A percentile compares a stretch with the other conserved stretches of the same genome.
Conservation (phyloP, 1,284 basidiomycete genomes). For the Mrakiaceae sp. region DNA sequence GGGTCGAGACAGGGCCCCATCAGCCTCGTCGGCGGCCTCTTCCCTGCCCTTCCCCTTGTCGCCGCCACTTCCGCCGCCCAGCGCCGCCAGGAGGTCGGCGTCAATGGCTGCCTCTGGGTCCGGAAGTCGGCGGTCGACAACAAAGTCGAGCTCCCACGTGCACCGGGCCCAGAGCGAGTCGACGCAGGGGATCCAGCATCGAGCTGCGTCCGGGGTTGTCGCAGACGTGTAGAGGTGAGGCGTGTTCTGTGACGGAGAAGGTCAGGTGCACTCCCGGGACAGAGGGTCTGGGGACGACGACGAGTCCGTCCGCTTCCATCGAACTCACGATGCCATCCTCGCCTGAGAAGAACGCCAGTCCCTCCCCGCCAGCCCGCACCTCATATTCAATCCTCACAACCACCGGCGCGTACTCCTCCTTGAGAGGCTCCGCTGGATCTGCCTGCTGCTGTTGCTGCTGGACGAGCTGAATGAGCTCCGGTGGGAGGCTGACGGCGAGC, state of each 20-base stretch:
- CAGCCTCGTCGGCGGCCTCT: slow-evolving; percentile 26
- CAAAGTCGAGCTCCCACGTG: slow-evolving; percentile 96
- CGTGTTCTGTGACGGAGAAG: slow-evolving; percentile 48
- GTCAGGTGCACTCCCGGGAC: background rate
- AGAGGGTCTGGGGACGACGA: background rate
- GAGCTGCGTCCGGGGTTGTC: slow-evolving; percentile 74
- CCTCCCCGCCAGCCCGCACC: slow-evolving; percentile 13
- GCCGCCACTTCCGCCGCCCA: background rate
- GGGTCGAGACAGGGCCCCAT: slow-evolving; percentile 37
- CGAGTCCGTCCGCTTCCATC: background rate
- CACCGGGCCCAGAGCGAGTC: slow-evolving; percentile 94
- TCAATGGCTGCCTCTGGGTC: slow-evolving; percentile 24
- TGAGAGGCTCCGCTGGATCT: slow-evolving; percentile 24
- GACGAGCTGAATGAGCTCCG: slow-evolving; percentile 56
- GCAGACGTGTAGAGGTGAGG: slow-evolving; percentile 89
- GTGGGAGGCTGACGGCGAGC: slow-evolving; percentile 79
- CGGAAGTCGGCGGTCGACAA: slow-evolving; percentile 62
- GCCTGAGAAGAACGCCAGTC: slow-evolving; percentile 10
- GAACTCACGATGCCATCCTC: slow-evolving; percentile 6
- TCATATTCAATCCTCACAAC: slow-evolving; percentile 13
- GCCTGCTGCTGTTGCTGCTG: slow-evolving; percentile 24
- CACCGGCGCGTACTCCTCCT: slow-evolving; percentile 6
- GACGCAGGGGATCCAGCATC: slow-evolving; percentile 95
- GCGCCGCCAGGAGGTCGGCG: background rate
- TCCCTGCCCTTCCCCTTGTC: slow-evolving; percentile 44